phyloP scores from a whole-genome alignment of 371 early-diverging fungal genomes.

The Neoconidiobolus thromboides region DNA sequence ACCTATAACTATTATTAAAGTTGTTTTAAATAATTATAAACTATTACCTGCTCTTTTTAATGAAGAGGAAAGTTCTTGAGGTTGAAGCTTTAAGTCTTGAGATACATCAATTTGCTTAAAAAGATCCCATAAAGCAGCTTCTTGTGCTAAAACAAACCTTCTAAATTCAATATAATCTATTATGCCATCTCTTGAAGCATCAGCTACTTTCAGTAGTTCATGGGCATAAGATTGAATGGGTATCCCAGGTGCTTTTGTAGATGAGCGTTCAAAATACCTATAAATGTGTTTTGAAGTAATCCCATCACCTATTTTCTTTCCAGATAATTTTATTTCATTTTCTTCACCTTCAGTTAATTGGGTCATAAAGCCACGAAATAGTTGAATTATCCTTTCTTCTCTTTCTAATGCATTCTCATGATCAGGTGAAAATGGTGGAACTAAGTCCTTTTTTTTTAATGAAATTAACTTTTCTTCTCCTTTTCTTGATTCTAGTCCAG shows the following conservation, averaged over 20 bases:
- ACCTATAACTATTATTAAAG: slow-evolving; percentile 11
- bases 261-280: background rate
- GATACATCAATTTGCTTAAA: slow-evolving; percentile 44
- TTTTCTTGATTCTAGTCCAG: too few relatives aligned
- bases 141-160: slow-evolving; percentile 43
- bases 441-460: too few relatives aligned
- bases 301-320: background rate
- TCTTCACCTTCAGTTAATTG: too few relatives aligned
- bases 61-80: slow-evolving; percentile 28
- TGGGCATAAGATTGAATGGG: slow-evolving; percentile 21
- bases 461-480: too few relatives aligned
- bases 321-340: background rate
- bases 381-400: background rate
- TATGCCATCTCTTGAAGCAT: slow-evolving; percentile 35
- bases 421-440: slow-evolving; percentile 11
- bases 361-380: too few relatives aligned
- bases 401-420: slow-evolving; percentile 16
- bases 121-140: slow-evolving; percentile 39
- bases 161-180: slow-evolving; percentile 51
- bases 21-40: background rate
- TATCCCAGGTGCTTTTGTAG: slow-evolving; percentile 13
- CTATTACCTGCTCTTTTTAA: slow-evolving; percentile 24
- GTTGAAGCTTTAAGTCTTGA: slow-evolving; percentile 33
- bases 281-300: background rate
- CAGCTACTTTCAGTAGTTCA: slow-evolving; percentile 32